Base-by-base conservation (phyloP, 495 filamentous ascomycete genomes). In the Xylaria cubensis region DNA sequence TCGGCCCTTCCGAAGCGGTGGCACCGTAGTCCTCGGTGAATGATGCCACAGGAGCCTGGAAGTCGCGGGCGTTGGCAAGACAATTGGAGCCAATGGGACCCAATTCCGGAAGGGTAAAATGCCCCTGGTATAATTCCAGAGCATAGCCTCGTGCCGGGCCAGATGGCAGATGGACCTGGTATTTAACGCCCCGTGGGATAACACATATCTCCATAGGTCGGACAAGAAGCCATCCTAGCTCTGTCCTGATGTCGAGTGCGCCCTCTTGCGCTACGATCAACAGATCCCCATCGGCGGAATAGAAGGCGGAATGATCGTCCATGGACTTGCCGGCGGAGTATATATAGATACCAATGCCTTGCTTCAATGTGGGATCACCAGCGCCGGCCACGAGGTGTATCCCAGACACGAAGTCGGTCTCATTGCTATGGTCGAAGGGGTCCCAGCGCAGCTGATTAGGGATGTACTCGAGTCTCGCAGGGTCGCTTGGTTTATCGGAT, bases 371-470 rank as follows among this genome's bases (percentile, higher is more conserved):
- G 3, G 93, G 91, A 73, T 96, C 92, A 41, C 95, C 95, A 0
- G 93, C 92, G 15, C 93, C 94, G 9, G 92, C 94, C 6, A 97
- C 85, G 29, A 94, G 84, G 51, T 90, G 90, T 69, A 98, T 78
- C 13, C 92, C 90, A 65, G 93, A 89, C 21, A 95, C 89, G 86
- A 93, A 97, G 79, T 96, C 93, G 1, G 91, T 88, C 7, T 80
- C 73, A n/a, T 79, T 74, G 42, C 88, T 82, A 74, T 94, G 89
- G 65, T 97, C 93, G 74, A 97, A 97, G 8, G 95, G 94, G 74
- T 94, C 90, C 95, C 95, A 98, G 51, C 95, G 91, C 19, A 97
- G 84, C 79, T 97, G 95, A 75, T 97, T 97, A 12, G 95, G 95
- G 63, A 92, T 90, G 76, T 93, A 86, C 72, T 91, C 89, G 29